Evolutionary conservation across 2,329 filamentous ascomycete species (phyloP).

Genomic region (Beauveria bassiana): DNA sequence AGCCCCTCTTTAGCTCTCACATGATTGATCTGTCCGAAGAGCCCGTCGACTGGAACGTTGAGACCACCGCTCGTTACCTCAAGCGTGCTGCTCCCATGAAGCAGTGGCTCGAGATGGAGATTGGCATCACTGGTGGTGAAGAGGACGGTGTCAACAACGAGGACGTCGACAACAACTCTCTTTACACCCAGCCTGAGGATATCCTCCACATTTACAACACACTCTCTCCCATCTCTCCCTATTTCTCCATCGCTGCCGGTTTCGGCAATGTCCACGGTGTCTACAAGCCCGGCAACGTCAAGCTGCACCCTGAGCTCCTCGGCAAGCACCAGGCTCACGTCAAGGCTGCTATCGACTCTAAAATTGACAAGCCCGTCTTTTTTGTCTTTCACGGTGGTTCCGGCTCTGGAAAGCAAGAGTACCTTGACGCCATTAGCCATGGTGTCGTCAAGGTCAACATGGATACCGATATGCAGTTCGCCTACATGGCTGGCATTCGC

Average conservation of each 20-base stretch:
- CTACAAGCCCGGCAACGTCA: conserved; percentile 97
- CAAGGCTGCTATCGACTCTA: conserved; percentile 65
- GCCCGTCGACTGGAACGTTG: conserved; percentile 79
- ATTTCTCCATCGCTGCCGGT: conserved; percentile 96
- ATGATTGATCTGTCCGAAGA: conserved; percentile 99
- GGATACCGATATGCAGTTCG: conserved; percentile 95
- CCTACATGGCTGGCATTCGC: conserved; percentile 85
- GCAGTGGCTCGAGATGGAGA: conserved; percentile 98
- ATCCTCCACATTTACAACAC: conserved; percentile 87
- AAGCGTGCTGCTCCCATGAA: conserved; percentile 94
- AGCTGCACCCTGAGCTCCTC: conserved; percentile 91
- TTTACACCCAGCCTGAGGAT: conserved; percentile 97
- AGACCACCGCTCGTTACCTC: conserved; percentile 87
- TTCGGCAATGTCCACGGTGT: conserved; percentile 99
- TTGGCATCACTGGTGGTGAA: conserved; percentile 84
- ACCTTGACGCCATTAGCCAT: conserved; percentile 76
- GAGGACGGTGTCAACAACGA: conserved; percentile 99
- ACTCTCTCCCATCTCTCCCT: conserved; percentile 77
- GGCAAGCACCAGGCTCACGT: conserved; percentile 94
- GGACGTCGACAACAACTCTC: conserved; percentile 88
- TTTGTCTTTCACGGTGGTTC: conserved; percentile 99
- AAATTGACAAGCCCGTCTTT: conserved; percentile 88
- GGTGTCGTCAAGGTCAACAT: conserved; percentile 99
- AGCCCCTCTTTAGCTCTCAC: conserved; percentile 91
- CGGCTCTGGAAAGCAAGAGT: conserved; percentile 86